phyloP scores from a whole-genome alignment of 306 rosid species.

The Cucurbita moschata region DNA sequence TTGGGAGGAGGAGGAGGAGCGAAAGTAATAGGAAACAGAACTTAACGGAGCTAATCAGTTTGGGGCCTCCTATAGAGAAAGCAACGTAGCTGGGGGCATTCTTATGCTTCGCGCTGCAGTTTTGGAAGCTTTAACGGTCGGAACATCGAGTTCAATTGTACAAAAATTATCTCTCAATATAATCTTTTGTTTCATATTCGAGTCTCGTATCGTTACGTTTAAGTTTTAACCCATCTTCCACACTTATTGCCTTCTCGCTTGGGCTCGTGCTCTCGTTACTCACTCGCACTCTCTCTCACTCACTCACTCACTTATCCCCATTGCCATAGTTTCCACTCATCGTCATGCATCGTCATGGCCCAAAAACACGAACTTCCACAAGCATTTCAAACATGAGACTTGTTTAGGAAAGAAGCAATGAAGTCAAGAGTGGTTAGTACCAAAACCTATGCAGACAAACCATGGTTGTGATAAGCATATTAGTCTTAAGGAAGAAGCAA shows the following conservation, averaged over 20 bases:
- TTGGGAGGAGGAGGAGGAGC: not conserved
- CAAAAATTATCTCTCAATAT: conserved; percentile 6
- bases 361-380: too few relatives aligned
- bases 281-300: too few relatives aligned
- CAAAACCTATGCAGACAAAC: not conserved
- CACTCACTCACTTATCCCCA: too few relatives aligned
- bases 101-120: not conserved
- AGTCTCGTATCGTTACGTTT: not conserved
- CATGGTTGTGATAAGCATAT: not conserved
- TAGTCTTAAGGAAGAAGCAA: not conserved
- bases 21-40: conserved; percentile 4
- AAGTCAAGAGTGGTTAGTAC: not conserved
- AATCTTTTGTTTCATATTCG: not conserved
- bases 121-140: not conserved
- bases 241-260: too few relatives aligned
- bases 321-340: too few relatives aligned
- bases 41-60: not conserved
- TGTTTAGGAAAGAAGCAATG: not conserved
- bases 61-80: not conserved
- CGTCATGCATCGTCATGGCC: too few relatives aligned
- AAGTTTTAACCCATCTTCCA: not conserved
- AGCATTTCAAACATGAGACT: not conserved
- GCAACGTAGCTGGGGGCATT: not conserved
- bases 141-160: conserved; percentile 1
- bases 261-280: too few relatives aligned